Evolutionary conservation across 73 alveolate genomes (phyloP).

Genomic region (Breviolum minutum): DNA sequence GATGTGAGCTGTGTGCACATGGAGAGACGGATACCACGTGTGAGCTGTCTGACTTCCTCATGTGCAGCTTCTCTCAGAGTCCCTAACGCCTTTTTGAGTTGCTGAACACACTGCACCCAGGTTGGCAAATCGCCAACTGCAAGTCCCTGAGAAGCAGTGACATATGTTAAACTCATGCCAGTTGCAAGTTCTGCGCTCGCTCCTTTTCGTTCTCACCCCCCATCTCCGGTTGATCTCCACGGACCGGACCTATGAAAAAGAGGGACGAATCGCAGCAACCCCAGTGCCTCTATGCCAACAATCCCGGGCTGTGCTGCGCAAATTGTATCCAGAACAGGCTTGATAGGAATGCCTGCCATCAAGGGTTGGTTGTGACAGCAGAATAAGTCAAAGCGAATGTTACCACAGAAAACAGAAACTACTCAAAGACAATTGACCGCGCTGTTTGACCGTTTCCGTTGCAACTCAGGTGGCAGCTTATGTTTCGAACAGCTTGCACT

Average conservation of each 20-base stretch:
- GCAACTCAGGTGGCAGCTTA: conserved; percentile 2
- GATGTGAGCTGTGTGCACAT: no score
- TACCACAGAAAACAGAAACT: not conserved
- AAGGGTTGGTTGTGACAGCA: not conserved
- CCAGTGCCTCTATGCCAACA: conserved; percentile 62
- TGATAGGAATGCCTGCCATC: conserved; percentile 44
- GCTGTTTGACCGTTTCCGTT: not conserved
- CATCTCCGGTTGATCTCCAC: no score
- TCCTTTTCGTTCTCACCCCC: not conserved
- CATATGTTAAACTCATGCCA: not conserved
- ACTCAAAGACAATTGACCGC: no score
- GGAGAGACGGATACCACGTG: no score
- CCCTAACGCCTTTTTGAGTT: conserved; percentile 53
- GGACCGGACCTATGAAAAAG: not conserved
- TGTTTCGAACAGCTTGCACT: conserved; percentile 79
- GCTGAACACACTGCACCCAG: conserved; percentile 73
- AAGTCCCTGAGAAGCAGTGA: conserved; percentile 2
- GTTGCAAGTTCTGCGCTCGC: not conserved
- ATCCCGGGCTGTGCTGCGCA: conserved; percentile 78
- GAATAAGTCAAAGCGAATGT: not conserved
- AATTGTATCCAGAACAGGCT: conserved; percentile 58
- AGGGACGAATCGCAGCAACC: not conserved
- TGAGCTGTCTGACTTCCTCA: no score
- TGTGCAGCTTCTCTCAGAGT: not conserved
- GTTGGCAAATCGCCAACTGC: conserved; percentile 50